phyloP scores from a whole-genome alignment of 306 rosid genomes.

The Castanea sativa region DNA sequence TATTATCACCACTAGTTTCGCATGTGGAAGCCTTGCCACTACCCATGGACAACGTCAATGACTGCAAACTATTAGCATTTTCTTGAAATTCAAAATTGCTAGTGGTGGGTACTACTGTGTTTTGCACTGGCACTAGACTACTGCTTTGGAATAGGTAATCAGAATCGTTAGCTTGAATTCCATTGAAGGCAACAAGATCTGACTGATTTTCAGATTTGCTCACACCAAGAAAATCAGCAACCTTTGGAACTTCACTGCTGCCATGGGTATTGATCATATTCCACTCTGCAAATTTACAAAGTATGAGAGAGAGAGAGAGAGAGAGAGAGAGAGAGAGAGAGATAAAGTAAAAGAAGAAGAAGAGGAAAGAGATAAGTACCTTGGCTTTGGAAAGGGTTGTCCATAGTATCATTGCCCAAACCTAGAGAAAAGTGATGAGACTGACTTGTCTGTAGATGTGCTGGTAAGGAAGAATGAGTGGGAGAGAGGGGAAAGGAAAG shows the following conservation, averaged over 20 bases:
- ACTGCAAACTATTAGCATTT: conserved; percentile 61
- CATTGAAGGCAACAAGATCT: conserved; percentile 62
- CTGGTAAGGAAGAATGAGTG: conserved; percentile 66
- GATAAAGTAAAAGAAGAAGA: background rate
- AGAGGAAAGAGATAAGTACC: conserved; percentile 32
- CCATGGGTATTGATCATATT: conserved; percentile 58
- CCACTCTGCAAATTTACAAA: conserved; percentile 57
- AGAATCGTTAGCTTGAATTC: conserved; percentile 56
- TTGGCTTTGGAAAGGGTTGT: conserved; percentile 78
- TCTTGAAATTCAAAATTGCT: conserved; percentile 64
- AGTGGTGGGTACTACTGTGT: conserved; percentile 41
- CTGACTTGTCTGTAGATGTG: conserved; percentile 68
- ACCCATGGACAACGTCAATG: conserved; percentile 91
- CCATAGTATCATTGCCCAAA: conserved; percentile 66
- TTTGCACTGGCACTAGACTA: conserved; percentile 55
- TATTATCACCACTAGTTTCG: conserved; percentile 69
- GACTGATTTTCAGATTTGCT: conserved; percentile 72
- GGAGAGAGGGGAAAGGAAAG: conserved; percentile 95
- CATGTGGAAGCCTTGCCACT: conserved; percentile 73
- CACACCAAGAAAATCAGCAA: conserved; percentile 98
- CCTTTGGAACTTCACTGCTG: conserved; percentile 68
- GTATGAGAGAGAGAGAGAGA: background rate
- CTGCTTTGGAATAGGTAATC: conserved; percentile 57
- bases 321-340: background rate
- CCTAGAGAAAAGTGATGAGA: conserved; percentile 89